phyloP scores from a whole-genome alignment of 352 stramenopile genomes.

The Achlya hypogyna region DNA sequence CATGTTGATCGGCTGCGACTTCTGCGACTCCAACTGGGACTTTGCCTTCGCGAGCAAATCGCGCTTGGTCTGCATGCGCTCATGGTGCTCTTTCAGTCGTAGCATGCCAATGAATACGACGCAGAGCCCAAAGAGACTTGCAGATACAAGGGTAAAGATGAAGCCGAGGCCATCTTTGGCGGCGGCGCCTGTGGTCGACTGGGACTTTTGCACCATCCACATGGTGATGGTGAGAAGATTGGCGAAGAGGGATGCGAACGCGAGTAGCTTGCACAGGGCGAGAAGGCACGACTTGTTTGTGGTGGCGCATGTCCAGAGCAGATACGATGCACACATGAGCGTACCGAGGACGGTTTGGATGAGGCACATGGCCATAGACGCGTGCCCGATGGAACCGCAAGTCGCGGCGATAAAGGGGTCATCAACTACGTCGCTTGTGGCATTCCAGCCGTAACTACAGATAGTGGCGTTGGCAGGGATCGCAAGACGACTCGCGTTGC shows the following conservation, averaged over 20 bases:
- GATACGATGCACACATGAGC: background rate
- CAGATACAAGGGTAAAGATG: background rate
- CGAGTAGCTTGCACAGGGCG: conserved; percentile 11
- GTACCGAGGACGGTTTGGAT: conserved; percentile 7
- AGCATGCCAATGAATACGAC: conserved; percentile 18
- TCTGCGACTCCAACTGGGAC: background rate
- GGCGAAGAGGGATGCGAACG: conserved; percentile 9
- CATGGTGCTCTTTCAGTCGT: conserved; percentile 10
- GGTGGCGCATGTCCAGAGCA: conserved; percentile 6
- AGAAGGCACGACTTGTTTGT: conserved; percentile 17
- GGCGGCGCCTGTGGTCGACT: background rate
- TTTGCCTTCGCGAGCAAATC: background rate
- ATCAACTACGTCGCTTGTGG: background rate
- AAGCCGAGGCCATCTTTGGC: background rate
- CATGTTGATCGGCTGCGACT: background rate
- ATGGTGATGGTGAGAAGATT: conserved; percentile 15
- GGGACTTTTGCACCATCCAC: conserved; percentile 16
- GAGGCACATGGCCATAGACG: conserved; percentile 2
- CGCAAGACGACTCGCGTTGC: background rate
- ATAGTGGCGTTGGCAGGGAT: background rate
- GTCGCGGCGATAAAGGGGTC: conserved; percentile 4
- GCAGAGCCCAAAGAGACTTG: background rate
- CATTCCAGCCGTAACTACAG: background rate
- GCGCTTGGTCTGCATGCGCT: conserved; percentile 6
- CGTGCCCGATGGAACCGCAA: conserved; percentile 3